Evolutionary conservation across 306 rosid species (phyloP).

Genomic region (Vigna radiata): DNA sequence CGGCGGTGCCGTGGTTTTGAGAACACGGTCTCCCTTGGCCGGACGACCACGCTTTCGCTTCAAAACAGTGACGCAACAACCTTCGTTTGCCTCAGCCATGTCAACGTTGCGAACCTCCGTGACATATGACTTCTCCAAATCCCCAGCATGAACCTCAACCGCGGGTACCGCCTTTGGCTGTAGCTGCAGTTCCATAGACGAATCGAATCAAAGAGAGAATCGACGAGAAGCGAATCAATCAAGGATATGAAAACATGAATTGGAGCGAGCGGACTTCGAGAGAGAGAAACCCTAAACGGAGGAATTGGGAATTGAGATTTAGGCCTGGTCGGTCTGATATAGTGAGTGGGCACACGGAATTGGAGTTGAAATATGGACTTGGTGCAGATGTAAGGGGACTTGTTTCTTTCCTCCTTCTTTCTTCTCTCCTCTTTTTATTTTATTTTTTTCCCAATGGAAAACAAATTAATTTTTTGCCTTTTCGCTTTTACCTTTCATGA

Average conservation of each 20-base stretch:
- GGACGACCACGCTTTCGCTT: slow-evolving; percentile 87
- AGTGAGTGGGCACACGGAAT: slow-evolving; percentile 54
- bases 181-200: slow-evolving; percentile 32
- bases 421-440: neutral
- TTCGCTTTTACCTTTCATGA: slow-evolving; percentile 26
- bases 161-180: neutral
- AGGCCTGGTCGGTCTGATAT: slow-evolving; percentile 53
- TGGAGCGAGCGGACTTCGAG: neutral
- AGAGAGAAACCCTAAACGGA: slow-evolving; percentile 65
- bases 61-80: slow-evolving; percentile 23
- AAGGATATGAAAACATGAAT: neutral
- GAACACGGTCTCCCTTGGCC: slow-evolving; percentile 50
- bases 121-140: slow-evolving; percentile 45
- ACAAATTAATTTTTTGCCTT: neutral
- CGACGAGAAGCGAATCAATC: slow-evolving; percentile 12
- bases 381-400: slow-evolving; percentile 58
- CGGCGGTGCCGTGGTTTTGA: slow-evolving; percentile 39
- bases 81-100: slow-evolving; percentile 13
- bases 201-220: slow-evolving; percentile 25
- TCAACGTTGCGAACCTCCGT: neutral
- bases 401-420: slow-evolving; percentile 35
- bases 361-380: slow-evolving; percentile 46
- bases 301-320: slow-evolving; percentile 30
- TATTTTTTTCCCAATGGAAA: neutral
- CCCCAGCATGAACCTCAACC: neutral